Evolutionary conservation across 768 basidiomycete genomes (phyloP).

Genomic region (Suillus ampliporus): DNA sequence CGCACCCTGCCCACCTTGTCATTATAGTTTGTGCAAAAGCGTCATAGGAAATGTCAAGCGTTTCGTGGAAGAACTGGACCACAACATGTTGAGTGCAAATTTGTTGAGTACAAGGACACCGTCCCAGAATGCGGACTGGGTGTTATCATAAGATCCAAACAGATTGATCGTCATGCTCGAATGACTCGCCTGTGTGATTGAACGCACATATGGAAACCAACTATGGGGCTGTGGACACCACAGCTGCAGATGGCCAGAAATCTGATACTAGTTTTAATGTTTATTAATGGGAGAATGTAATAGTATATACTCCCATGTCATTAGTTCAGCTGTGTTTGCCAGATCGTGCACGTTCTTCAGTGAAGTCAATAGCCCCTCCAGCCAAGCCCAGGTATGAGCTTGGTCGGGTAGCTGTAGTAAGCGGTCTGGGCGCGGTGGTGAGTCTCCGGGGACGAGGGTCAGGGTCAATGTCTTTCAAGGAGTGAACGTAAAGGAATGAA

Average conservation of each 20-base stretch:
- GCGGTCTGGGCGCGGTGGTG: constrained; percentile 40
- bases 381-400: constrained; percentile 55
- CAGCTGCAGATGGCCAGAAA: constrained; percentile 54
- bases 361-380: constrained; percentile 57
- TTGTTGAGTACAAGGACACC: constrained; percentile 57
- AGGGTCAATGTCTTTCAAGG: constrained; percentile 63
- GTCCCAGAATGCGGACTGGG: constrained; percentile 63
- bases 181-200: constrained; percentile 60
- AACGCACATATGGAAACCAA: constrained; percentile 64
- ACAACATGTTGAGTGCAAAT: constrained; percentile 60
- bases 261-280: constrained; percentile 34
- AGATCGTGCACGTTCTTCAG: constrained; percentile 59
- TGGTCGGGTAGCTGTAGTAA: constrained; percentile 54
- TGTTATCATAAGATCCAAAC: constrained; percentile 14
- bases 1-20: constrained; percentile 44
- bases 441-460: constrained; percentile 46
- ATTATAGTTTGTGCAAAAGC: constrained; percentile 46
- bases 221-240: constrained; percentile 50
- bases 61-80: constrained; percentile 69
- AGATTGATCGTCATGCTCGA: not conserved
- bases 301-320: constrained; percentile 63
- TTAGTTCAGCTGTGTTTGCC: constrained; percentile 47
- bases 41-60: constrained; percentile 59
- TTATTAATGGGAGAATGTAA: not conserved
- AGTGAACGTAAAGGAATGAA: constrained; percentile 76